A percentile compares a stretch with the other conserved stretches of the same genome.
Evolutionary conservation across 495 filamentous ascomycete genomes (phyloP).

Genomic region (Tuber microsphaerosporum): DNA sequence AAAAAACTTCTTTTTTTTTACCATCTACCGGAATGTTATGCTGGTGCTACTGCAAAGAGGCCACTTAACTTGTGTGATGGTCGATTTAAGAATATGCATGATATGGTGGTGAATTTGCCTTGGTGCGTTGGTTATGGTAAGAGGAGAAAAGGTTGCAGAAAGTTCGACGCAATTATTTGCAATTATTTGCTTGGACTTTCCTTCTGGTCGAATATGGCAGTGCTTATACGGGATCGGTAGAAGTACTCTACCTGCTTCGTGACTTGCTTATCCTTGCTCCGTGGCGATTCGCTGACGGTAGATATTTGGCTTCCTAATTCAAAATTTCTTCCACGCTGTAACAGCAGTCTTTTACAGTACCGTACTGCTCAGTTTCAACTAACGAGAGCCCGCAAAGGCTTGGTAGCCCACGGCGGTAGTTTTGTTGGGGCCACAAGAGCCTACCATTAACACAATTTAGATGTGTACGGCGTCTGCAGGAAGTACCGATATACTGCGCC

Average conservation of each 20-base stretch:
- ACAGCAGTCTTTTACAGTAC: slow-evolving; percentile 30
- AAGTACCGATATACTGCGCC: slow-evolving; percentile 11
- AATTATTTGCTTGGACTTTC: background rate
- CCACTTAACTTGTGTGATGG: background rate
- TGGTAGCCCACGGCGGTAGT: slow-evolving; percentile 17
- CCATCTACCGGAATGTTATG: background rate
- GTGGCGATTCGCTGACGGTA: slow-evolving; percentile 20
- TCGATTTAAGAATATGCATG: background rate
- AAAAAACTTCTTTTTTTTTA: background rate
- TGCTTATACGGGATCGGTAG: background rate
- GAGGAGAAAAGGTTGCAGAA: background rate
- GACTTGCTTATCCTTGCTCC: slow-evolving; percentile 26
- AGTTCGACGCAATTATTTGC: background rate
- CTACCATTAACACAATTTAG: slow-evolving; percentile 21
- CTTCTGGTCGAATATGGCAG: background rate
- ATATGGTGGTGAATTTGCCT: background rate
- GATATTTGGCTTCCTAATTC: slow-evolving; percentile 29
- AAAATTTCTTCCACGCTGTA: slow-evolving; percentile 25
- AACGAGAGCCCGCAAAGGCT: slow-evolving; percentile 8
- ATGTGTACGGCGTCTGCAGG: slow-evolving; percentile 12
- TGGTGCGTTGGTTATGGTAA: background rate
- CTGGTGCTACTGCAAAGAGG: background rate
- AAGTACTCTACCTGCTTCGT: slow-evolving; percentile 22
- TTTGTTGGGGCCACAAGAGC: slow-evolving; percentile 33
- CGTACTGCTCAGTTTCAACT: slow-evolving; percentile 17